Percentiles rank a stretch among this genome's conserved stretches.
phyloP scores from a whole-genome alignment of 495 filamentous ascomycete species.

The Bombardia bombarda region DNA sequence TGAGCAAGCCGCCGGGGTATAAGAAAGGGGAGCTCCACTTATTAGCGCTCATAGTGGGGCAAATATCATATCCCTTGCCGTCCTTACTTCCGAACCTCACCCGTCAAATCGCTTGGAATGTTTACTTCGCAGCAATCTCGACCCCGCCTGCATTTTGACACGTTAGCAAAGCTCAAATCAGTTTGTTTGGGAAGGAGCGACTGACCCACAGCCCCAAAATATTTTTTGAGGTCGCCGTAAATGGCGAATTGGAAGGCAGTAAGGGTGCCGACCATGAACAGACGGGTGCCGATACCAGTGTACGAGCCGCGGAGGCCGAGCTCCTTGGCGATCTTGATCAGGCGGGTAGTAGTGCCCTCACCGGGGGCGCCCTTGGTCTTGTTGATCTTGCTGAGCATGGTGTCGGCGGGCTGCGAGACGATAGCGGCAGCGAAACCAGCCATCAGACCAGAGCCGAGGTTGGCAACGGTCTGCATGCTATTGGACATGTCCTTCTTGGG shows the following conservation, averaged over 20 bases:
- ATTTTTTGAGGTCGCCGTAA: too few species aligned
- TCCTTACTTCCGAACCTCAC: too few species aligned
- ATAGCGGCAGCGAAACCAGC: conserved; percentile 96
- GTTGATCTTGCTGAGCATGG: conserved; percentile 99
- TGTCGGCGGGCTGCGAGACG: conserved; percentile 96
- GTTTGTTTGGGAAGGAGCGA: too few species aligned
- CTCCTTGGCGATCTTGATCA: conserved; percentile 95
- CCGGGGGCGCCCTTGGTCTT: conserved; percentile 96
- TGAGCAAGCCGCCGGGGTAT: too few species aligned
- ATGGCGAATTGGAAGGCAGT: conserved; percentile 96
- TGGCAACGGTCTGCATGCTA: conserved; percentile 74
- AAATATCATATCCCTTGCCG: too few species aligned
- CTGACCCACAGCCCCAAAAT: too few species aligned
- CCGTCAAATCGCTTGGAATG: too few species aligned
- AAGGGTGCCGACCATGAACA: conserved; percentile 73
- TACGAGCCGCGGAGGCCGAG: conserved; percentile 85
- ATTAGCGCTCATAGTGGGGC: too few species aligned
- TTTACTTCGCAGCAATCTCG: too few species aligned
- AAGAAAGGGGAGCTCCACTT: too few species aligned
- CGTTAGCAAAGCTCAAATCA: too few species aligned
- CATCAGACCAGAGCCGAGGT: conserved; percentile 90
- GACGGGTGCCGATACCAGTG: conserved; percentile 85
- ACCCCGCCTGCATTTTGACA: too few species aligned
- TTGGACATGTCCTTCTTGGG: conserved; percentile 73
- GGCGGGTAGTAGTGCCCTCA: conserved; percentile 82